A percentile compares a stretch with the other conserved stretches of the same genome.
Evolutionary conservation across 2,329 filamentous ascomycete genomes (phyloP).

Genomic region (Zasmidium angulare): DNA sequence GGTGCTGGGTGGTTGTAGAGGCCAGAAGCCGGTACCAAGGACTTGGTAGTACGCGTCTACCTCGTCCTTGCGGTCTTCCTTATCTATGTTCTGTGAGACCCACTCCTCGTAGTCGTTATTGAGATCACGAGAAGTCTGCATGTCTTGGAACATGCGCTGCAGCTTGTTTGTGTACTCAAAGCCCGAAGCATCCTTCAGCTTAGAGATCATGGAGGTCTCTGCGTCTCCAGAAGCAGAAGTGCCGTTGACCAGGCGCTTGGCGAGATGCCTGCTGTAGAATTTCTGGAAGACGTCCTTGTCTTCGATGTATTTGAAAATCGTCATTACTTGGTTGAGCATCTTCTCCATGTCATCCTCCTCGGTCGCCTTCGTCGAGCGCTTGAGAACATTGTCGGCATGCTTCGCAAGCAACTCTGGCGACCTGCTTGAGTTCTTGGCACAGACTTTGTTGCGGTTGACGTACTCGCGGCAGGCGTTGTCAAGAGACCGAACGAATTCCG

Average conservation of each 20-base stretch:
- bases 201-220: conserved; percentile 99
- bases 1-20: conserved; percentile 80
- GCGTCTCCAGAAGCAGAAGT: conserved; percentile 96
- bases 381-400: conserved; percentile 88
- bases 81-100: conserved; percentile 65
- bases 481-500: conserved; percentile 91
- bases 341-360: conserved; percentile 93
- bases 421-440: conserved; percentile 88
- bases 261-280: conserved; percentile 96
- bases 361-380: conserved; percentile 88
- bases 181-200: conserved; percentile 96
- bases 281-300: conserved; percentile 99
- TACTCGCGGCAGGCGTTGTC: conserved; percentile 98
- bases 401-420: conserved; percentile 94
- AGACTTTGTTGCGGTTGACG: conserved; percentile 95
- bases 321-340: conserved; percentile 91
- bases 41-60: conserved; percentile 90
- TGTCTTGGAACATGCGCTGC: conserved; percentile 99
- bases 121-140: conserved; percentile 97
- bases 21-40: conserved; percentile 96
- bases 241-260: conserved; percentile 89
- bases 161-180: conserved; percentile 99
- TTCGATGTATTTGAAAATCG: conserved; percentile 99
- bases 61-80: conserved; percentile 64
- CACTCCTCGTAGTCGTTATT: conserved; percentile 85